Conservation (phyloP, 768 basidiomycete genomes). For the Naganishia vishniacii region DNA sequence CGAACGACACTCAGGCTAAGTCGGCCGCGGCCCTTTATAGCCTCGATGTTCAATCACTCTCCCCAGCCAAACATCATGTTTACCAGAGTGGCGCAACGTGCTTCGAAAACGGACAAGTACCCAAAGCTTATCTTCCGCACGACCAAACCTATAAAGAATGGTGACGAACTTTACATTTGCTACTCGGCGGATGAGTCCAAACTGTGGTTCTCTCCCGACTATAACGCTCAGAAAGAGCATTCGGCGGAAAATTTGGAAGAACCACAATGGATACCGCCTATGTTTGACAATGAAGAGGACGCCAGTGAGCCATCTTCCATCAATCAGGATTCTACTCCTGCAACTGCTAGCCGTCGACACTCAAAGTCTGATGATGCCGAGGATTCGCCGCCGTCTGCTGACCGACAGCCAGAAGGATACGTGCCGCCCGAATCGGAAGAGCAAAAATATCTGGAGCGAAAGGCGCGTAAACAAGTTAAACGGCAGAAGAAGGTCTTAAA, state of each 20-base stretch:
- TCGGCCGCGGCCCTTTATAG: background rate
- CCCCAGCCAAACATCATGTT: conserved; percentile 46
- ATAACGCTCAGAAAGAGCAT: background rate
- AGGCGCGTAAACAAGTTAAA: conserved; percentile 11
- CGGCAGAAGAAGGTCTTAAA: conserved; percentile 15
- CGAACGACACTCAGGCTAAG: background rate
- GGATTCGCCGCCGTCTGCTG: too few relatives aligned
- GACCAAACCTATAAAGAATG: conserved; percentile 30
- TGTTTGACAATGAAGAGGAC: conserved; percentile 1
- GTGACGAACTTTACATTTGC: conserved; percentile 45
- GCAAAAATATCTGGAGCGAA: conserved; percentile 6
- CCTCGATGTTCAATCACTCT: conserved; percentile 47
- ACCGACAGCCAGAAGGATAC: too few relatives aligned
- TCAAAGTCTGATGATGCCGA: too few relatives aligned
- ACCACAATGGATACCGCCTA: conserved; percentile 5
- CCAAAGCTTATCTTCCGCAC: conserved; percentile 38
- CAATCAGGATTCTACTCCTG: too few relatives aligned
- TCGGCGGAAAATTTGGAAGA: conserved; percentile 9
- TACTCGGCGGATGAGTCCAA: conserved; percentile 46
- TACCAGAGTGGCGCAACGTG: conserved; percentile 32
- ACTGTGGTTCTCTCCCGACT: conserved; percentile 41
- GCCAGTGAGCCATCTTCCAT: too few relatives aligned
- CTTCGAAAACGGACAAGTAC: conserved; percentile 8
- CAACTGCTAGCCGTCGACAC: too few relatives aligned
- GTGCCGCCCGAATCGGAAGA: background rate